Evolutionary conservation across 2,329 filamentous ascomycete species (phyloP).

Genomic region (Venturia nashicola): DNA sequence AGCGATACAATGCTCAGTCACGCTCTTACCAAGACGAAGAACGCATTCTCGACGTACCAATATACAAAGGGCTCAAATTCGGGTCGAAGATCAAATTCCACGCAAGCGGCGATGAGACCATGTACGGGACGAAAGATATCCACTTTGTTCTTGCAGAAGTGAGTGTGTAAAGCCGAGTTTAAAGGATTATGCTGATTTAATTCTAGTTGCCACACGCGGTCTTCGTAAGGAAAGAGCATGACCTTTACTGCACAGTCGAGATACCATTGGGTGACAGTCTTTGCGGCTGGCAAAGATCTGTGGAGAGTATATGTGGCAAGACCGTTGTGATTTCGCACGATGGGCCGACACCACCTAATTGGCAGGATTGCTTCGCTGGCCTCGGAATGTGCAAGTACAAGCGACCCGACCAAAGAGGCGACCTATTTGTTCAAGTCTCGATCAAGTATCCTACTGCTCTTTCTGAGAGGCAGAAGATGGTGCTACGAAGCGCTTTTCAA

Average conservation of each 20-base stretch:
- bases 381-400: conserved; percentile 10
- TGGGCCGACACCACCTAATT: conserved; percentile 3
- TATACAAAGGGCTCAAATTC: conserved; percentile 7
- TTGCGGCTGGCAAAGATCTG: conserved; percentile 7
- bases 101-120: conserved; percentile 1
- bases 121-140: conserved; percentile 3
- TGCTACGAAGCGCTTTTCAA: conserved; percentile 5
- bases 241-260: conserved; percentile 7
- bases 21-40: conserved; percentile 2
- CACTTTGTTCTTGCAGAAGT: conserved; percentile 7
- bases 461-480: conserved; percentile 7
- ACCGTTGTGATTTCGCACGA: conserved; percentile 4
- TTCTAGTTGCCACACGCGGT: neutral
- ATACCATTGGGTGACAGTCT: conserved; percentile 7
- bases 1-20: neutral
- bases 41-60: conserved; percentile 4
- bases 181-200: neutral
- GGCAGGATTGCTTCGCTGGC: conserved; percentile 5
- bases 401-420: conserved; percentile 4
- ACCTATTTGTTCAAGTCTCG: conserved; percentile 4
- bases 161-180: neutral
- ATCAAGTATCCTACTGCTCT: neutral
- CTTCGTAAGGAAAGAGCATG: conserved; percentile 3
- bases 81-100: conserved; percentile 4
- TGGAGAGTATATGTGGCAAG: conserved; percentile 7